Base-by-base conservation (phyloP, 2,329 filamentous ascomycete species). In the Alternaria infectoria region DNA sequence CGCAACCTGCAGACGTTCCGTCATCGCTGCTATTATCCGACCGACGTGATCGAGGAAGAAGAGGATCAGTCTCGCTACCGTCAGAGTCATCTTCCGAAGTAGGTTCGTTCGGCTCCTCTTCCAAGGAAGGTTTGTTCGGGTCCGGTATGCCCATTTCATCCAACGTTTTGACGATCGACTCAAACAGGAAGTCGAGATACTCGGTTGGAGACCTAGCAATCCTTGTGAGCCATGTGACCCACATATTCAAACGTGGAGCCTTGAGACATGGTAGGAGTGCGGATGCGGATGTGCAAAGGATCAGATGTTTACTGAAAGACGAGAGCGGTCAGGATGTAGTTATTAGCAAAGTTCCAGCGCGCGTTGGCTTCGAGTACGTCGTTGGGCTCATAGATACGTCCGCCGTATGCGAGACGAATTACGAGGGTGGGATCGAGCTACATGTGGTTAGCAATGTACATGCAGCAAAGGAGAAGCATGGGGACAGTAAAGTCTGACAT, bases 341-440 rank as follows among this genome's bases (percentile, higher is more conserved):
- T 54, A 23, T 68, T 68, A 17, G 51, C 91, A 64, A 87, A 85
- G 71, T 89, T 87, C 91, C 92, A 97, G 52, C 91, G 91, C 70
- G 64, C 61, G 17, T 96, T 91, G 4, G 86, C 85, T 47, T 83
- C 79, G 17, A 97, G 82, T 1, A 90, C 85, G 19, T 87, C 77
- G 57, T 85, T 85, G 67, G 95, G 92, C 68, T 89, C 89, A 49
- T 97, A 85, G 54, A 94, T 87, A 76, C 89, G 93, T 69, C 94
- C 94, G 79, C 96, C 86, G 77, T 97, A 96, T 19, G 89, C 90
- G 62, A 97, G 86, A 57, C 88, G 88, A 54, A 97, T 83, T 51
- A 84, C 86, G 65, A 87, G 88, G 47, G 82, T 83, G 8, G 83
- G 76, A 2, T 85, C 79, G 30, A 94, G 82, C 90, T 68, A 46